These are phyloP conservation scores for Delonix regia DNA, from an alignment of 306 rosid species.

Conservation along the genomic window DNA sequence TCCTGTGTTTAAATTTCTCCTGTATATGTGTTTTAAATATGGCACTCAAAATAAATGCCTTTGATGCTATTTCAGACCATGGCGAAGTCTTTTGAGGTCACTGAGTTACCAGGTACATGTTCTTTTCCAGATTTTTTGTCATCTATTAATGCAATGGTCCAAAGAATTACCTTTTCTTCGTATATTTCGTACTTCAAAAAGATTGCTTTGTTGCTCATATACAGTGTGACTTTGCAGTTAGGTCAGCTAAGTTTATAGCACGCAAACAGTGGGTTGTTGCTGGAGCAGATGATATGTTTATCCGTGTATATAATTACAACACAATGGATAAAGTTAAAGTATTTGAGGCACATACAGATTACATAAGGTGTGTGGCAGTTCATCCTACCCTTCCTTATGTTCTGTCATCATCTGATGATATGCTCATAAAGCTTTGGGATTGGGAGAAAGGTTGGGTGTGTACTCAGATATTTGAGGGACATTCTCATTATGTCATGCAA, in stretches of 20 bases:
- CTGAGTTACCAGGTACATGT: constrained; percentile 89
- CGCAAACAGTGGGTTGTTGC: constrained; percentile 99
- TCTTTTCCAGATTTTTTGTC: background rate
- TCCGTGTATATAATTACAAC: constrained; percentile 98
- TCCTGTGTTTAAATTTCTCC: constrained; percentile 1
- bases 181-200: constrained; percentile 20
- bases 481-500: constrained; percentile 99
- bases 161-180: constrained; percentile 22
- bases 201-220: constrained; percentile 25
- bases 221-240: constrained; percentile 65
- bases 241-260: constrained; percentile 97
- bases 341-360: constrained; percentile 98
- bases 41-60: constrained; percentile 34
- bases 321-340: constrained; percentile 95
- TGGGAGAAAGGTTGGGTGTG: constrained; percentile 99
- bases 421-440: constrained; percentile 99
- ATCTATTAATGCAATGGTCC: constrained; percentile 26
- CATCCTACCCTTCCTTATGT: constrained; percentile 99
- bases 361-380: constrained; percentile 96
- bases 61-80: constrained; percentile 68
- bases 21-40: constrained; percentile 28
- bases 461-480: constrained; percentile 99
- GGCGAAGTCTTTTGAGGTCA: constrained; percentile 94
- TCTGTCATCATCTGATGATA: constrained; percentile 96
- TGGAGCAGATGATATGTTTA: constrained; percentile 97